These are phyloP conservation scores for Afroboletus lepidellus DNA, from an alignment of 1,284 basidiomycete genomes.

Conservation along the genomic window DNA sequence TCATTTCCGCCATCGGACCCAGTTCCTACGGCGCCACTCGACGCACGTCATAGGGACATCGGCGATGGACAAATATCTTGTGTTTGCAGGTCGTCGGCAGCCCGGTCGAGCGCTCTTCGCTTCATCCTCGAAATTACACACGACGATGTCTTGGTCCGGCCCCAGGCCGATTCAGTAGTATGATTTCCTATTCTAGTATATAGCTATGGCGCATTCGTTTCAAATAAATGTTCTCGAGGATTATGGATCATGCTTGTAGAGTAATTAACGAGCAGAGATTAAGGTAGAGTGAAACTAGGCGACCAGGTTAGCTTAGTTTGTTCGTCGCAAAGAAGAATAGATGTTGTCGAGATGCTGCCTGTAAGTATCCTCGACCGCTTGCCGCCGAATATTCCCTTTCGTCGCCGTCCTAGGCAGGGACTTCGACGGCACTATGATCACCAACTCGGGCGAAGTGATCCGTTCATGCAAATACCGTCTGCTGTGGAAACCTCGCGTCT, in stretches of 20 bases:
- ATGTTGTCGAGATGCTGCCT: slow-evolving; percentile 51
- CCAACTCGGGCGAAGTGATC: slow-evolving; percentile 51
- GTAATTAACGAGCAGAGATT: slow-evolving; percentile 21
- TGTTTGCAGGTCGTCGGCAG: slow-evolving; percentile 34
- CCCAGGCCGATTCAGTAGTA: background rate
- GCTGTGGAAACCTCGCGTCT: slow-evolving; percentile 60
- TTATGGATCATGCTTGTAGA: slow-evolving; percentile 17
- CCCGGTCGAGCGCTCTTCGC: slow-evolving; percentile 10
- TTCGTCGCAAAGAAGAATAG: slow-evolving; percentile 36
- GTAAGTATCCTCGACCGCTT: slow-evolving; percentile 59
- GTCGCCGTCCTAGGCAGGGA: slow-evolving; percentile 63
- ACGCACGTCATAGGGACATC: slow-evolving; percentile 23
- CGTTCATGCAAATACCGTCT: slow-evolving; percentile 69
- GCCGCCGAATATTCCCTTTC: slow-evolving; percentile 68
- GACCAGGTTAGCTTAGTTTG: slow-evolving; percentile 11
- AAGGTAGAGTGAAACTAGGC: slow-evolving; percentile 5
- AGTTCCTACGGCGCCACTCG: slow-evolving; percentile 28
- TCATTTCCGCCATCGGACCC: slow-evolving; percentile 27
- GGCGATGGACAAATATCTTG: slow-evolving; percentile 31
- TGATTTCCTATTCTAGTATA: background rate
- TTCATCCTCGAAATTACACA: slow-evolving; percentile 26
- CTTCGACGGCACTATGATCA: slow-evolving; percentile 53
- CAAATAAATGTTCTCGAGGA: background rate
- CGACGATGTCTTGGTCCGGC: slow-evolving; percentile 19
- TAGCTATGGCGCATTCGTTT: slow-evolving; percentile 13